A percentile compares a stretch with the other conserved stretches of the same genome.
These are phyloP conservation scores for Nyctanthes arbortristis DNA, from an alignment of 257 asterid genomes.

Conservation along the genomic window DNA sequence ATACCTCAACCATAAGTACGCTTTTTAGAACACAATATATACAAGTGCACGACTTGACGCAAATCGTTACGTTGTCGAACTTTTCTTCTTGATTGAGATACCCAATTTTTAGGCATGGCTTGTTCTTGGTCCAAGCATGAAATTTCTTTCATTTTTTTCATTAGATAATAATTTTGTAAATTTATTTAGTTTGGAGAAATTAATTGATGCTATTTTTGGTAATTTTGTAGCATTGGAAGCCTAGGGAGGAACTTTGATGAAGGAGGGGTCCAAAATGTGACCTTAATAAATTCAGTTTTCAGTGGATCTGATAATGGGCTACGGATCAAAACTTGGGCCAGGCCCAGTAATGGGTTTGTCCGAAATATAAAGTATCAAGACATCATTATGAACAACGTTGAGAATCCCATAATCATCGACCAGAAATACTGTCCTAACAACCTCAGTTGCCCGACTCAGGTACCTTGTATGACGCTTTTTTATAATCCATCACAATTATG, in stretches of 20 bases:
- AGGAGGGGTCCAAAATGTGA: conserved; percentile 66
- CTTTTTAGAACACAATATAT: too few species aligned
- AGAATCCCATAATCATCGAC: conserved; percentile 66
- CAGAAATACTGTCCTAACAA: conserved; percentile 65
- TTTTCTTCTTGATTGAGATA: too few species aligned
- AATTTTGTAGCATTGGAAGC: conserved; percentile 58
- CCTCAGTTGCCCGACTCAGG: conserved; percentile 60
- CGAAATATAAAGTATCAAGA: conserved; percentile 46
- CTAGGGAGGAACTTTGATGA: conserved; percentile 46
- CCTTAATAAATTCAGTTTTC: conserved; percentile 53
- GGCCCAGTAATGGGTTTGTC: conserved; percentile 59
- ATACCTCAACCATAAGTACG: too few species aligned
- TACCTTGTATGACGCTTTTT: too few species aligned
- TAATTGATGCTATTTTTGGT: background rate
- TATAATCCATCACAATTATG: too few species aligned
- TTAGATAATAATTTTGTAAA: background rate
- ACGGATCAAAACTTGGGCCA: conserved; percentile 67
- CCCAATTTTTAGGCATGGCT: too few species aligned
- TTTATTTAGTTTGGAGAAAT: background rate
- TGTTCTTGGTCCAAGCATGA: too few species aligned
- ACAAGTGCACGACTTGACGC: too few species aligned
- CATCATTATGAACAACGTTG: conserved; percentile 53
- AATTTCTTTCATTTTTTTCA: too few species aligned
- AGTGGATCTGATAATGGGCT: conserved; percentile 59
- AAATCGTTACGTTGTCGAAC: too few species aligned